phyloP scores from a whole-genome alignment of 1,284 basidiomycete genomes.

The Mycena citricolor region DNA sequence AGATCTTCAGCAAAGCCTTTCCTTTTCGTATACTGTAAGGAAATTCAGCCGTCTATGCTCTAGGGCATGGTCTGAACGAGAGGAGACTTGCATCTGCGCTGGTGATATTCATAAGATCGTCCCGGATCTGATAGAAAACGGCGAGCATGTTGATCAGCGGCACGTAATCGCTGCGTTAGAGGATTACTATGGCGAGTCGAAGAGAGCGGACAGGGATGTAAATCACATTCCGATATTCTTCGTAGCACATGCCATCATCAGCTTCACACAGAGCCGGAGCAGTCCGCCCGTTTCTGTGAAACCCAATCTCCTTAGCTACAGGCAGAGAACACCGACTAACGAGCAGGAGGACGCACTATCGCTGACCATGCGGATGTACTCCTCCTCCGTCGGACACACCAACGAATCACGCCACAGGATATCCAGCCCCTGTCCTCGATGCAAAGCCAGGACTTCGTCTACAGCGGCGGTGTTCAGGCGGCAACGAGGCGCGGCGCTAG shows the following conservation, averaged over 20 bases:
- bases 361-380: constrained; percentile 95
- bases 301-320: no score
- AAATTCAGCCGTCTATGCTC: constrained; percentile 2
- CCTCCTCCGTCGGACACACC: constrained; percentile 90
- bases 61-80: neutral
- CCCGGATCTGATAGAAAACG: constrained; percentile 94
- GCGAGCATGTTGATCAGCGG: constrained; percentile 93
- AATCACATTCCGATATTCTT: constrained; percentile 61
- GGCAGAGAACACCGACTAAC: no score
- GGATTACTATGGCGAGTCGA: no score
- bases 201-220: no score
- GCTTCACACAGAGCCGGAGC: constrained; percentile 87
- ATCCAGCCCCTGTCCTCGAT: constrained; percentile 95
- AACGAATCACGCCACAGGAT: constrained; percentile 92
- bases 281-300: constrained; percentile 91
- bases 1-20: constrained; percentile 96
- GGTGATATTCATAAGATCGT: constrained; percentile 98
- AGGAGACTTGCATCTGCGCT: constrained; percentile 66
- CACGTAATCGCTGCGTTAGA: constrained; percentile 76
- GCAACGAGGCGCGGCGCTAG: no score
- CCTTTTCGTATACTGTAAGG: constrained; percentile 87
- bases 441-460: constrained; percentile 88
- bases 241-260: constrained; percentile 91
- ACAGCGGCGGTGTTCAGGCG: no score
- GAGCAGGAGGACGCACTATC: constrained; percentile 84